Base-by-base conservation (phyloP, 2,329 filamentous ascomycete species). In the Raffaelea ambrosiae region DNA sequence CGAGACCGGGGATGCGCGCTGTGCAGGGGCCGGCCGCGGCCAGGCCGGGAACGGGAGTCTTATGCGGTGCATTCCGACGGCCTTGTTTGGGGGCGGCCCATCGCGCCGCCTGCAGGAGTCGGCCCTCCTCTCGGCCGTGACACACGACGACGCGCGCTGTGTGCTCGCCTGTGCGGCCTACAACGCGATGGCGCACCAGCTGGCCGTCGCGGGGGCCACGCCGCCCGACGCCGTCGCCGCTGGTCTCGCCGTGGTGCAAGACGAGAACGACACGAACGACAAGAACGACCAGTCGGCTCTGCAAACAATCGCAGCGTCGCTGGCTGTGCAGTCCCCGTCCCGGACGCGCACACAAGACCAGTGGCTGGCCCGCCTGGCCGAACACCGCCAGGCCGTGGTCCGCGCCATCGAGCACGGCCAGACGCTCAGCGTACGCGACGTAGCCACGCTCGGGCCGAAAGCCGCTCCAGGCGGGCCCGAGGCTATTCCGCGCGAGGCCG, bases 1-100 rank as follows among this genome's bases (percentile, higher is more conserved):
- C 40, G 7, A 39, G 5, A 54, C 55, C 0, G 36, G 51, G 3
- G 60, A 72, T 45, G 60, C 61, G 4, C 55, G 54, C 3, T 56
- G 41, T 0, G 59, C 61, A 0, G 70, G 70, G 4, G 66, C 67
- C 0, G 71, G 70, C 0, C 42, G 52, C 2, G 67, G 64, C 3
- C 54, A 53, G 7, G 65, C 67, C 1, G 71, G 71, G 14, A 73
- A 74, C 46, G 70, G 71, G 4, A 69, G 65, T 33, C 53, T 74
- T 51, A 73, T 73, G 71, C 61, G 71, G 3, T 73, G 71, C 51
- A 59, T 73, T 1, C 64, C 71, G 0, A 73, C 69, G 0, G 70
- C 58, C 0, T 53, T 72, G 14, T 71, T 73, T 44, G 50, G 11
- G 44, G 43, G 2, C 11, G 26, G n/a, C n/a, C n/a, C n/a, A n/a